phyloP scores from a whole-genome alignment of 2,329 filamentous ascomycete genomes.

The Beauveria asiatica region DNA sequence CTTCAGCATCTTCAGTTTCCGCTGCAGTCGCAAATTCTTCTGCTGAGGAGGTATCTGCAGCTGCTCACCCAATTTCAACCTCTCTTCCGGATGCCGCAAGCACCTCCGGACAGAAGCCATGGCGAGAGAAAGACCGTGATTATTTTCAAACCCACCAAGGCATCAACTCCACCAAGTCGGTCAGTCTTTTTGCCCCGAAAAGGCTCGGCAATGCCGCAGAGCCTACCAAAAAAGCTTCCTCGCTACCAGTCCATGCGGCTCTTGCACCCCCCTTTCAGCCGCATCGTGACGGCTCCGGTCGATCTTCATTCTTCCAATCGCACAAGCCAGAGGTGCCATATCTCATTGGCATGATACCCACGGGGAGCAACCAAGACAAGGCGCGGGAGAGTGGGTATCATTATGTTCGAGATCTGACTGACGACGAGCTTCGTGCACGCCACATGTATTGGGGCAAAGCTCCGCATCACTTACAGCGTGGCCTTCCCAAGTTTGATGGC shows the following conservation, averaged over 20 bases:
- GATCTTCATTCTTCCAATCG: not conserved
- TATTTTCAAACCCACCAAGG: constrained; percentile 15
- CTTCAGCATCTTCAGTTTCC: constrained; percentile 13
- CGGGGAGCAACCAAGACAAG: constrained; percentile 31
- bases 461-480: constrained; percentile 39
- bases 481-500: constrained; percentile 55
- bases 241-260: constrained; percentile 37
- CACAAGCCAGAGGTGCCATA: constrained; percentile 35
- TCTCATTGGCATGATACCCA: constrained; percentile 44
- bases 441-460: constrained; percentile 53
- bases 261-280: constrained; percentile 42
- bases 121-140: constrained; percentile 11
- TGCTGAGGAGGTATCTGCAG: constrained; percentile 11
- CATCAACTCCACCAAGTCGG: constrained; percentile 23
- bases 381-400: constrained; percentile 40
- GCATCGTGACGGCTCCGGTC: constrained; percentile 1
- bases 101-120: constrained; percentile 8
- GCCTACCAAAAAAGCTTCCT: constrained; percentile 25
- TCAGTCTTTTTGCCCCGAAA: constrained; percentile 15
- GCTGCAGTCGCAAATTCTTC: not conserved
- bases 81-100: not conserved
- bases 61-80: not conserved
- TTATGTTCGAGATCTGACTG: constrained; percentile 48
- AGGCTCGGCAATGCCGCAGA: constrained; percentile 18
- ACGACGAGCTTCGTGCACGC: constrained; percentile 50